These are phyloP conservation scores for Suhomyces anneliseae DNA, from an alignment of 1,139 yeast genomes.

Conservation along the genomic window DNA sequence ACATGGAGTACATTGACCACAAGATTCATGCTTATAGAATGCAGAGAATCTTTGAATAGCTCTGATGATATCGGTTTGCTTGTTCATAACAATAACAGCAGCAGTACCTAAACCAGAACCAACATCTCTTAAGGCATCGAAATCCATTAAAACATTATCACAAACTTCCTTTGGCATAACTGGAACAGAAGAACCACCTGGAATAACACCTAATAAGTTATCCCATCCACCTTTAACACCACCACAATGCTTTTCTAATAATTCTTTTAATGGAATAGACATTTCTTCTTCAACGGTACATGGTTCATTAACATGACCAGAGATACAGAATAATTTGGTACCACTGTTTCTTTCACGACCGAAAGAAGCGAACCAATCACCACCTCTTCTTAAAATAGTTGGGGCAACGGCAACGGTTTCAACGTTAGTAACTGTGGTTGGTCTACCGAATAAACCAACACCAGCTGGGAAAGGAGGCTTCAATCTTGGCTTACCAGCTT, in stretches of 20 bases:
- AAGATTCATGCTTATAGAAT: slow-evolving; percentile 86
- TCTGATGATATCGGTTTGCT: slow-evolving; percentile 76
- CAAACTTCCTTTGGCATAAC: slow-evolving; percentile 67
- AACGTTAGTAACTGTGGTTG: slow-evolving; percentile 85
- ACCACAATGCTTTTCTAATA: slow-evolving; percentile 85
- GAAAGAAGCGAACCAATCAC: slow-evolving; percentile 78
- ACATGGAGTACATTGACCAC: slow-evolving; percentile 95
- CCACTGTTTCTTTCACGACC: slow-evolving; percentile 86
- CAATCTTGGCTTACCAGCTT: slow-evolving; percentile 88
- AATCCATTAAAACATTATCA: slow-evolving; percentile 76
- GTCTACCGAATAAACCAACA: slow-evolving; percentile 87
- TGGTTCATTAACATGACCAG: slow-evolving; percentile 89
- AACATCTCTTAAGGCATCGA: slow-evolving; percentile 77
- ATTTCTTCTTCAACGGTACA: slow-evolving; percentile 92
- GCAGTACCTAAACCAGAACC: slow-evolving; percentile 91
- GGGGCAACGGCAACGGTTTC: slow-evolving; percentile 90
- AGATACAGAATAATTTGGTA: slow-evolving; percentile 78
- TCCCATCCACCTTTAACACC: slow-evolving; percentile 93
- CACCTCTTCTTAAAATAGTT: slow-evolving; percentile 84
- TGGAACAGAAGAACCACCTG: slow-evolving; percentile 89
- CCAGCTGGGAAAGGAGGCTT: slow-evolving; percentile 96
- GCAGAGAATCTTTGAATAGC: slow-evolving; percentile 82
- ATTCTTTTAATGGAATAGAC: slow-evolving; percentile 81
- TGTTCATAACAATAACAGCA: slow-evolving; percentile 87
- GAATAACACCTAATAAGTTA: slow-evolving; percentile 78